Percentiles rank a stretch among this genome's conserved stretches.
Evolutionary conservation across 2,329 filamentous ascomycete species (phyloP).

Genomic region (Colletotrichum sp.): DNA sequence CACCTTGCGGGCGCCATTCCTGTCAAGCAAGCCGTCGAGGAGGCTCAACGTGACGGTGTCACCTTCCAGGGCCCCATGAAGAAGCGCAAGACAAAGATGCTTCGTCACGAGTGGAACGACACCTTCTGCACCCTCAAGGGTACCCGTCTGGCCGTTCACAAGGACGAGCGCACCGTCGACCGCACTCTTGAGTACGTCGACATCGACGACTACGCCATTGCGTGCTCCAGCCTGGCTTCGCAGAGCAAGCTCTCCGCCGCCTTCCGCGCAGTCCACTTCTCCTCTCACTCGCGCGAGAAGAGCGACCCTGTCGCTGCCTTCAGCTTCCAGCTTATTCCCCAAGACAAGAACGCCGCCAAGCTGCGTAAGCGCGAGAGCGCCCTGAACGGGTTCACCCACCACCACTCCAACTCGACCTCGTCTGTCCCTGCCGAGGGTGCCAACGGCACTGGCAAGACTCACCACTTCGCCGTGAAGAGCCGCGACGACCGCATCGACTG

Average conservation of each 20-base stretch:
- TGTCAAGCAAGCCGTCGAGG: conserved; percentile 25
- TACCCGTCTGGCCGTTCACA: conserved; percentile 77
- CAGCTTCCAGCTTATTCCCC: conserved; percentile 84
- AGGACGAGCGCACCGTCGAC: conserved; percentile 55
- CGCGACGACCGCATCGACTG: conserved; percentile 94
- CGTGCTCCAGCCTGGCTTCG: conserved; percentile 77
- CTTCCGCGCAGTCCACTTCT: conserved; percentile 78
- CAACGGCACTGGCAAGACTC: conserved; percentile 77
- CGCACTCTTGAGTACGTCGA: conserved; percentile 79
- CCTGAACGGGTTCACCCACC: conserved; percentile 30
- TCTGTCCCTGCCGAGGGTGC: conserved; percentile 44
- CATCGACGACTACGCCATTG: conserved; percentile 87
- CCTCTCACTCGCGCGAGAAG: conserved; percentile 55
- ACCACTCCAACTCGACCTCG: conserved; percentile 24
- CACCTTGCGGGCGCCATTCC: conserved; percentile 21
- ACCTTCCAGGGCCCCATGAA: conserved; percentile 88
- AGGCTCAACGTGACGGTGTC: conserved; percentile 51
- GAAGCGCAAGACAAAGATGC: conserved; percentile 87
- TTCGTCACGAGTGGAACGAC: conserved; percentile 93
- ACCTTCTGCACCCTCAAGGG: conserved; percentile 87
- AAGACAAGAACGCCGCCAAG: conserved; percentile 55
- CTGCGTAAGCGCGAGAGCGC: conserved; percentile 59
- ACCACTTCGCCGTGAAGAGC: conserved; percentile 89
- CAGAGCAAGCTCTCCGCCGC: conserved; percentile 84
- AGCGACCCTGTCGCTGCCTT: conserved; percentile 70